Evolutionary conservation across 2,329 filamentous ascomycete species (phyloP), one percentile per base, ranked within the genome.

Genomic region (Fusarium devonianum): DNA sequence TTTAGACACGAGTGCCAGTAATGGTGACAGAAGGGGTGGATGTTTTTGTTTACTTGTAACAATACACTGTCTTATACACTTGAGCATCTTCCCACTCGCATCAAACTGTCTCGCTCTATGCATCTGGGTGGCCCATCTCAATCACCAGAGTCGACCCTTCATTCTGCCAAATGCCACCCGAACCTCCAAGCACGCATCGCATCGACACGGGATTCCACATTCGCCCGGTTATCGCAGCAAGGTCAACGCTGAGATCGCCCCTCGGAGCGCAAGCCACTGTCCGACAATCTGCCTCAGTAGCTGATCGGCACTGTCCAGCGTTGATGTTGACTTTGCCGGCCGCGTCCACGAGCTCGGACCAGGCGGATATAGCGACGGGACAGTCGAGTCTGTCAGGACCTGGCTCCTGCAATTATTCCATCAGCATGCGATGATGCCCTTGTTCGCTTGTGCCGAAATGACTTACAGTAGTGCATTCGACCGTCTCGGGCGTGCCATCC

Each of bases 141-240:
- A 64, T 49, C 2, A 64, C 48, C 9, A 65, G 10, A 2, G 25
- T 26, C 1, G 58, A 62, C 3, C 43, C 47, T 4, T 38, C 21
- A 10, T 51, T 56, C 33, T 60, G 58, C 40, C 57, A 65, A 19
- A 65, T 56, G 2, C 60, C 62, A 3, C 62, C 60, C 1, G 21
- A 45, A 0, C 62, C 62, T 19, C 56, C 53, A 29, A 64, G 37
- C 2, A 65, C 61, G 19, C 62, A 65, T n/a, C 34, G 50, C 5
- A 40, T 42, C 4, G 58, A 53, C 2, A 65, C 13, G 1, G 62
- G 62, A 22, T 65, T 62, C 62, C 62, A 65, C 53, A 65, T 58
- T 1, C 44, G 44, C 18, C 62, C 62, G 4, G 33, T 49, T 7
- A 65, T 18, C 5, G 56, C 42, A 5, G 29, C 34, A 9, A 49